Base-by-base conservation (phyloP, 208 protist genomes). In the Herpetomonas samuelpessoai region DNA sequence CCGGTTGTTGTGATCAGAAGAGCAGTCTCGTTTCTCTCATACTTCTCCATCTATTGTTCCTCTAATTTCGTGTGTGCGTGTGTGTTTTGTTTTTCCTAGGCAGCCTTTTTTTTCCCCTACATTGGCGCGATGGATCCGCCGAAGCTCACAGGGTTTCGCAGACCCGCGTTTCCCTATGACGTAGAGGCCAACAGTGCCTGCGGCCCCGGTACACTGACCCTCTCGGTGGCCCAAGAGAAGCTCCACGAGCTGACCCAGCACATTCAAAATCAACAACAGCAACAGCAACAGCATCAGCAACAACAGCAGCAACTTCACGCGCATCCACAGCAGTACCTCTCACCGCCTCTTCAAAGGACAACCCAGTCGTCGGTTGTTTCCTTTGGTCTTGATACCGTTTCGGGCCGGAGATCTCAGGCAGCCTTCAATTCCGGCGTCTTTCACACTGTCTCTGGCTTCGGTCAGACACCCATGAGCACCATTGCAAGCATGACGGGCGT, bases 241-340 rank as follows among this genome's bases (percentile, higher is more conserved):
- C 35, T 41, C 9, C 35, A 41, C 14, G 35, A 41, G 35, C 35
- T 41, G 35, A 41, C 35, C 44, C 44, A 10, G 44, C 44, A 48
- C n/a, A 24, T 48, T 48, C 44, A 48, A 6, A 9, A 48, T 7
- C 50, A 29, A 19, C 35, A 39, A 44, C 53, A 39, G 21, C 53
- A 58, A 12, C 53, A 45, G 53, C 35, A 45, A 22, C 53, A 56
- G 24, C 50, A n/a, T 9, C 22, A 16, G 24, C 46, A 51, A 51
- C 18, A 26, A 25, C 22, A 25, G 24, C 22, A 25, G 14, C 46
- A 51, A 51, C 18, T 9, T 6, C 18, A n/a, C 18, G 6, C 18
- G 18, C n/a, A 25, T 19, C 46, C n/a, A 19, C 46, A 6, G n/a
- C n/a, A n/a, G n/a, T n/a, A n/a, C n/a, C n/a, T n/a, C n/a, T n/a